These are phyloP conservation scores for Penicillium sclerotiorum DNA, from an alignment of 2,329 filamentous ascomycete genomes.

Conservation along the genomic window DNA sequence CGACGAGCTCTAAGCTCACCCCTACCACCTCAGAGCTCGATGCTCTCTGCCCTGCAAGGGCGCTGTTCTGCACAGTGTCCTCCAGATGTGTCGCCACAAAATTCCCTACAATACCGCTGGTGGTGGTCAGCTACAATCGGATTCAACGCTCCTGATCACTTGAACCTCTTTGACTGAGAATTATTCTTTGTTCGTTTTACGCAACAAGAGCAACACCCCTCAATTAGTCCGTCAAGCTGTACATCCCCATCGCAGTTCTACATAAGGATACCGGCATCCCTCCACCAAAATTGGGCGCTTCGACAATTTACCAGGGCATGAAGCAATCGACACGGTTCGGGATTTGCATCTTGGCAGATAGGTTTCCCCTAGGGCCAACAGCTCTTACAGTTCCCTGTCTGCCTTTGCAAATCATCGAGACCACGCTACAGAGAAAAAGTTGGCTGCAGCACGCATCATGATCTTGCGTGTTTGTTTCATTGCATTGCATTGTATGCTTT, in stretches of 20 bases:
- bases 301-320: conserved; percentile 31
- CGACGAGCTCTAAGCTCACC: conserved; percentile 78
- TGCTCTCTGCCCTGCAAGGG: conserved; percentile 36
- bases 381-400: conserved; percentile 16
- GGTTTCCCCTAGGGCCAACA: conserved; percentile 16
- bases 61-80: conserved; percentile 25
- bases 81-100: conserved; percentile 24
- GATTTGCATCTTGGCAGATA: conserved; percentile 20
- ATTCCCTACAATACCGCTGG: conserved; percentile 18
- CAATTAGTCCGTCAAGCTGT: conserved; percentile 16
- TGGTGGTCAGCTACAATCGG: conserved; percentile 17
- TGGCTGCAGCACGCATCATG: conserved; percentile 32
- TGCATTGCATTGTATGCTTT: conserved; percentile 29
- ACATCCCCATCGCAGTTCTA: conserved; percentile 13
- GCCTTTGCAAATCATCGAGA: conserved; percentile 25
- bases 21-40: conserved; percentile 27
- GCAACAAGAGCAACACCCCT: conserved; percentile 12
- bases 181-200: conserved; percentile 15
- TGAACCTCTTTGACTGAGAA: conserved; percentile 10
- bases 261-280: conserved; percentile 14
- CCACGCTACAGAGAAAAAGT: conserved; percentile 32
- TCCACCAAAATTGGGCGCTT: conserved; percentile 20
- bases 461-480: conserved; percentile 29
- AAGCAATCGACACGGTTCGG: conserved; percentile 30
- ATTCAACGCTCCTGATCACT: conserved; percentile 16